Conservation (phyloP, 1,284 basidiomycete genomes). For the Microbotryum violaceum region DNA sequence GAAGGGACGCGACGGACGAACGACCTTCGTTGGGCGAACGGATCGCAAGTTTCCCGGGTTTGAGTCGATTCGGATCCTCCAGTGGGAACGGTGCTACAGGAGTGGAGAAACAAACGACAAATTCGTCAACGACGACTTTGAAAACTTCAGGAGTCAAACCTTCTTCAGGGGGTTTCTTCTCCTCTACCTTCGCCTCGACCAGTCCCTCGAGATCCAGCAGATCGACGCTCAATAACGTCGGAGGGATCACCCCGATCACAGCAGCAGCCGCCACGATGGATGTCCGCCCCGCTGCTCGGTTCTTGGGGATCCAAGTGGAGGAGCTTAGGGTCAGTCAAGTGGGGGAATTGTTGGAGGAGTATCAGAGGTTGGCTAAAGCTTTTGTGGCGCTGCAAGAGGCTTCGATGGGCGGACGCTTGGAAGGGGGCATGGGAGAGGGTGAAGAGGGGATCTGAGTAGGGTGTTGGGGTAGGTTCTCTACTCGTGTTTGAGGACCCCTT, state of each 20-base stretch:
- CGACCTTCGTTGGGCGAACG: conserved; percentile 16
- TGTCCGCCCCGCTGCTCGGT: conserved; percentile 16
- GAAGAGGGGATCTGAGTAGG: too few species aligned
- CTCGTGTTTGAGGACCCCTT: too few species aligned
- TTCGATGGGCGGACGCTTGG: not conserved
- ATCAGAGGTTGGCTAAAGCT: conserved; percentile 11
- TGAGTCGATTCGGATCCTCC: conserved; percentile 10
- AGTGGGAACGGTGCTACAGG: not conserved
- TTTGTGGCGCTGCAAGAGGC: not conserved
- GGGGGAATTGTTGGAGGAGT: conserved; percentile 22
- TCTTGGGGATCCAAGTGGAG: conserved; percentile 29
- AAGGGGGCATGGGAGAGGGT: too few species aligned
- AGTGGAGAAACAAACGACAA: not conserved
- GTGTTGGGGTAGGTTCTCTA: too few species aligned
- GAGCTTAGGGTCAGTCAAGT: conserved; percentile 32
- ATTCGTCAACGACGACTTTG: not conserved
- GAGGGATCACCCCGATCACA: not conserved
- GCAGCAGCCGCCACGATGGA: not conserved
- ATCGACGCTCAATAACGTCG: not conserved
- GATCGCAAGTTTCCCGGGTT: conserved; percentile 13
- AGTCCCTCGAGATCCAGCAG: conserved; percentile 1
- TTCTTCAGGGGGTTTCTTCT: conserved; percentile 3
- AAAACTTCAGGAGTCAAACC: not conserved
- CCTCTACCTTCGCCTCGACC: not conserved
- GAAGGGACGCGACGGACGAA: conserved; percentile 11